These are phyloP conservation scores for Serendipita sp. DNA, from an alignment of 1,284 basidiomycete species.

Conservation along the genomic window DNA sequence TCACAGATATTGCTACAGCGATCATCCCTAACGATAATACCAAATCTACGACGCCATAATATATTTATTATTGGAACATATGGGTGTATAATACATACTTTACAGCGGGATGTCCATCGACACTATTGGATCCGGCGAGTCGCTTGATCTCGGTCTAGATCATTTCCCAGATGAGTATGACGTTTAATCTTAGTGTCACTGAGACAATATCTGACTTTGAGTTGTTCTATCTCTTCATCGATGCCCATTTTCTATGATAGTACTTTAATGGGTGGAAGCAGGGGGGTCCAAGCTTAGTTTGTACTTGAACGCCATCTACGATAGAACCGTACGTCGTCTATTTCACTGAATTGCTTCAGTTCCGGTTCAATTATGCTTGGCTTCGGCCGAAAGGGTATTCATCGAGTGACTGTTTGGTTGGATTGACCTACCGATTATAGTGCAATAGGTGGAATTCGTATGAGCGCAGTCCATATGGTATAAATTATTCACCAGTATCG, in stretches of 20 bases:
- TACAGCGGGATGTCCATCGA: conserved; percentile 2
- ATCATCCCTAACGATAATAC: conserved; percentile 12
- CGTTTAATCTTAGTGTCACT: not conserved
- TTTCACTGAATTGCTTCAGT: too few species aligned
- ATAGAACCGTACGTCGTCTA: too few species aligned
- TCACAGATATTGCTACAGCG: conserved; percentile 13
- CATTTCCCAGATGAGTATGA: not conserved
- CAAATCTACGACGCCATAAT: conserved; percentile 10
- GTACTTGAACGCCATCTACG: too few species aligned
- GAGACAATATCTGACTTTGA: conserved; percentile 9
- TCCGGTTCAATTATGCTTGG: too few species aligned
- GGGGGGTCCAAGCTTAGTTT: too few species aligned
- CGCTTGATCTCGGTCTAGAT: conserved; percentile 12
- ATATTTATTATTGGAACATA: not conserved
- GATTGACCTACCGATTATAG: too few species aligned
- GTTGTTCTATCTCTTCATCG: conserved; percentile 13
- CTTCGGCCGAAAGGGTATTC: too few species aligned
- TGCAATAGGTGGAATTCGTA: too few species aligned
- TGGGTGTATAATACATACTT: not conserved
- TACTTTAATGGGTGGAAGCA: too few species aligned
- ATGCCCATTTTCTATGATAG: conserved; percentile 10
- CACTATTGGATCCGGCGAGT: conserved; percentile 9
- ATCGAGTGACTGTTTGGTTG: too few species aligned
- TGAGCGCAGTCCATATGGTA: too few species aligned
- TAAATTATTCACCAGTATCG: too few species aligned